Evolutionary conservation across 1,284 basidiomycete species (phyloP), one percentile per base, ranked within the genome.

Genomic region (Inonotus hispidus): DNA sequence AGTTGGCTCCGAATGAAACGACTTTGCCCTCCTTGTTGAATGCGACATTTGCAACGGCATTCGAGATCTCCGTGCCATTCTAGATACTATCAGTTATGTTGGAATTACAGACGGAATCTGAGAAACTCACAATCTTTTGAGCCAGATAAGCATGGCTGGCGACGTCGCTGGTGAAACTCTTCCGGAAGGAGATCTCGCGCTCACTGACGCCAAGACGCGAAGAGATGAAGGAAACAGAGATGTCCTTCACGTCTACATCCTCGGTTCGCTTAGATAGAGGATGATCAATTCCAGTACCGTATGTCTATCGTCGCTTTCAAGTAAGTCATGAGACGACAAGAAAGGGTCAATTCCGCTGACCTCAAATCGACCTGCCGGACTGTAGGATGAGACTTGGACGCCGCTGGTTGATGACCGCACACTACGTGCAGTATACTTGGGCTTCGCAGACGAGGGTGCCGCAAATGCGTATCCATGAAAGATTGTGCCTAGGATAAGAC

Each of bases 1-100:
- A 83, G 1, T 79, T 82, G 6, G 75, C 75, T 11, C 81, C 79
- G 63, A 81, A 80, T 1, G 81, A 71, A 8, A 79, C 72, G 52
- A 79, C 74, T 65, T 74, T 74, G 58, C 71, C 70, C 47, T 74
- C 68, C 8, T 39, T 29, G 19, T 71, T 70, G 64, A 75, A 76
- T 1, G 77, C 77, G 43, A 80, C 71, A 63, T 79, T 80, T 27
- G 78, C 78, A 4, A 80, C 79, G 11, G 79, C 78, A 57, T 81
- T 81, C 16, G 75, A 73, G 58, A 81, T 72, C 1, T 75, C 73
- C 52, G 80, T 70, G 3, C 75, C 78, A 35, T 80, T 72, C 79
- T 78, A 38, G 41, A 46, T 63, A 19, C 16, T 50, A 10, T 10
- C 21, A 29, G 35, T 23, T 23, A 8, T 32, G 50, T 35, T 1